Evolutionary conservation across 2,329 filamentous ascomycete species (phyloP).

Genomic region (Aspergillus nomiae): DNA sequence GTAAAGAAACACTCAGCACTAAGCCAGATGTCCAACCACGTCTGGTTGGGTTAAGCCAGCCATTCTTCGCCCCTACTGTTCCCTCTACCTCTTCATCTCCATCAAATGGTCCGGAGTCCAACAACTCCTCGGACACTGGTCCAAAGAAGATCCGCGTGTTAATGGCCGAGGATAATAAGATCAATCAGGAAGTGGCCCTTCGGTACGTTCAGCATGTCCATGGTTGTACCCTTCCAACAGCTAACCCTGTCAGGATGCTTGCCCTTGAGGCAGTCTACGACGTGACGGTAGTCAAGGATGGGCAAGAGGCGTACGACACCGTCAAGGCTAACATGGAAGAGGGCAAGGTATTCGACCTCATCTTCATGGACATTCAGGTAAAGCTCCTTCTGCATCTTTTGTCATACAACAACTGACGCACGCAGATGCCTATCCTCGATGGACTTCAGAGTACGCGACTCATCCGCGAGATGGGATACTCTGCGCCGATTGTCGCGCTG

Average conservation of each 20-base stretch:
- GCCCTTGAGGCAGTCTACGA: slow-evolving; percentile 59
- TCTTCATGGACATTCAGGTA: slow-evolving; percentile 85
- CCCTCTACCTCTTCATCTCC: slow-evolving; percentile 23
- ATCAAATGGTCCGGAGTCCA: neutral
- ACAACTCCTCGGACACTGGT: slow-evolving; percentile 44
- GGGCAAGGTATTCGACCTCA: slow-evolving; percentile 74
- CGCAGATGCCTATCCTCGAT: slow-evolving; percentile 84
- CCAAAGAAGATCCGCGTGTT: slow-evolving; percentile 71
- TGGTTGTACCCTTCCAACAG: neutral
- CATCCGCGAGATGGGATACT: slow-evolving; percentile 84
- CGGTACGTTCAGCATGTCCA: slow-evolving; percentile 34
- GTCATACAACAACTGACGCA: neutral
- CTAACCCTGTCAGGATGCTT: slow-evolving; percentile 49
- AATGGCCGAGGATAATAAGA: slow-evolving; percentile 78
- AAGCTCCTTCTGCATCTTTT: neutral
- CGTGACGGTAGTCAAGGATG: slow-evolving; percentile 83
- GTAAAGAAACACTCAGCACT: slow-evolving; percentile 31
- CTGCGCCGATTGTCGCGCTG: slow-evolving; percentile 83
- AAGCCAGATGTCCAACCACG: slow-evolving; percentile 69
- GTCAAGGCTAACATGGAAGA: slow-evolving; percentile 81
- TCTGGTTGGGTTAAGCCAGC: slow-evolving; percentile 77
- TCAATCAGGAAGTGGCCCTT: slow-evolving; percentile 64
- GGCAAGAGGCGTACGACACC: slow-evolving; percentile 82
- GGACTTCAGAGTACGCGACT: slow-evolving; percentile 82
- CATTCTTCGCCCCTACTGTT: slow-evolving; percentile 63